A percentile compares a stretch with the other conserved stretches of the same genome.
Conservation (phyloP, 176 grass and related monocot genomes). For the Phragmites australis region DNA sequence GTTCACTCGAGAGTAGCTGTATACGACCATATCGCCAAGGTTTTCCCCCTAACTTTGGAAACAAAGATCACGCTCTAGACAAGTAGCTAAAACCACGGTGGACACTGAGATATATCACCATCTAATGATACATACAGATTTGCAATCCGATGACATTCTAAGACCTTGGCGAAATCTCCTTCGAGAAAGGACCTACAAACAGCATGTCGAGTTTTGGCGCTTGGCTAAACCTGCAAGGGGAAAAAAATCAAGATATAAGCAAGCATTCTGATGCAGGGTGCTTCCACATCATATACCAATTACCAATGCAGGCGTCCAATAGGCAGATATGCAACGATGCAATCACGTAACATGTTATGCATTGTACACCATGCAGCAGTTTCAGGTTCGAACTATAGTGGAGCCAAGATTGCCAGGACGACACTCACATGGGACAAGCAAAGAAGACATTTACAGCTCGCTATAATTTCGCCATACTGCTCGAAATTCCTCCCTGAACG, state of each 20-base stretch:
- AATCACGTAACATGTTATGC: background rate
- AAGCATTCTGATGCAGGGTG: background rate
- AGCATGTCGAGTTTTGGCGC: background rate
- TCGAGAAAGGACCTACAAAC: background rate
- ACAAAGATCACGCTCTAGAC: background rate
- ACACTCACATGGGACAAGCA: conserved; percentile 13
- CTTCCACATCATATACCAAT: background rate
- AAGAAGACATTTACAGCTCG: conserved; percentile 43
- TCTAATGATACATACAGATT: background rate
- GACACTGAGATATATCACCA: background rate
- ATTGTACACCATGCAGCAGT: background rate
- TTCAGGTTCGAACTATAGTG: background rate
- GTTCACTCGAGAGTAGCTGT: background rate
- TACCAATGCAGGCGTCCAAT: background rate
- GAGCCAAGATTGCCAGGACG: background rate
- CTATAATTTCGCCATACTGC: conserved; percentile 80
- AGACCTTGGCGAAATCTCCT: background rate
- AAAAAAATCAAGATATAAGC: background rate
- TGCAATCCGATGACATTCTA: too few relatives aligned
- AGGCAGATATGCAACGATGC: background rate
- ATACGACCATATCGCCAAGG: background rate
- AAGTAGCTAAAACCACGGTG: background rate
- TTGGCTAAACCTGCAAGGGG: conserved; percentile 4
- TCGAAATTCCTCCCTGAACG: conserved; percentile 71
- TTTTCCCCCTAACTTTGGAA: background rate